These are phyloP conservation scores for Colletotrichum endophyticum DNA, from an alignment of 2,329 filamentous ascomycete species.

Conservation along the genomic window DNA sequence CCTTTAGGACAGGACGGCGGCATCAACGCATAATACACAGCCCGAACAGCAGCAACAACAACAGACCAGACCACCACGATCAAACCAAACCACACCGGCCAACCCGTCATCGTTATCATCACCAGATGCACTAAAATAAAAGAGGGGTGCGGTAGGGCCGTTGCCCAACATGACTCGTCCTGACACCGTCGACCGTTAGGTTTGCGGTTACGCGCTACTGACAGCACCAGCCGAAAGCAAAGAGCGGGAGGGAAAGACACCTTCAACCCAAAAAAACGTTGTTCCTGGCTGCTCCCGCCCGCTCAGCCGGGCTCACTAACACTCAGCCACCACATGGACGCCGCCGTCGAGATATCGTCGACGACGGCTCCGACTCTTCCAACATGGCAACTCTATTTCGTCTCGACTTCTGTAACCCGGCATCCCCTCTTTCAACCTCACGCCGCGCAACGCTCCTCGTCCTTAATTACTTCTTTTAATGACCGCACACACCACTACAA, in stretches of 20 bases:
- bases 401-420: background rate
- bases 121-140: background rate
- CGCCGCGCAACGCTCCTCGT: constrained; percentile 6
- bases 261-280: background rate
- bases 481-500: background rate
- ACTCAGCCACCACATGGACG: background rate
- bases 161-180: constrained; percentile 16
- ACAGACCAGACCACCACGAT: constrained; percentile 15
- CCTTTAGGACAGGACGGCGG: background rate
- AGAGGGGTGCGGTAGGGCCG: constrained; percentile 3
- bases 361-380: background rate
- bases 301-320: background rate
- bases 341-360: background rate
- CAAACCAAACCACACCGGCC: background rate
- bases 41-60: background rate
- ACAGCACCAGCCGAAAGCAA: constrained; percentile 1
- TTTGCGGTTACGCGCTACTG: constrained; percentile 11
- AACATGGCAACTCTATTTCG: background rate
- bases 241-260: background rate
- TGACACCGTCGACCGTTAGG: constrained; percentile 11
- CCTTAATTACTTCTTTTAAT: background rate
- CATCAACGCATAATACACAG: background rate
- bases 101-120: background rate
- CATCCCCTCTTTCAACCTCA: background rate
- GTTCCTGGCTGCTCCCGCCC: background rate